These are phyloP conservation scores for Selenicereus undatus DNA, from an alignment of 148 eudicot genomes.

Conservation along the genomic window DNA sequence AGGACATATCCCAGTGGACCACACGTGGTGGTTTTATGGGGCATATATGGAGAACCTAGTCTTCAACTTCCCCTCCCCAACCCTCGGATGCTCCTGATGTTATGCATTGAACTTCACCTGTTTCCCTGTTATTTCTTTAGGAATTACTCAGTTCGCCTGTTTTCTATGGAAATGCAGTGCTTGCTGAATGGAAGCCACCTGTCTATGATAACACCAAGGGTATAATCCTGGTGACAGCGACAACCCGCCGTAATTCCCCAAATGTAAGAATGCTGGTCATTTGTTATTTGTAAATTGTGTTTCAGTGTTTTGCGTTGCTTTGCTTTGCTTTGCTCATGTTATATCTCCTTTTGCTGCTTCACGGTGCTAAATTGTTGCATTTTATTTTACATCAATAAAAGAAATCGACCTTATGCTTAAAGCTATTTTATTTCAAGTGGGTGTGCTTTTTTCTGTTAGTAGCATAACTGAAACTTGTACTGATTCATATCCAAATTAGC, in stretches of 20 bases:
- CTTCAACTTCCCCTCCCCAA: not conserved
- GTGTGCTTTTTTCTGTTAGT: too few relatives aligned
- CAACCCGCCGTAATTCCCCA: constrained; percentile 97
- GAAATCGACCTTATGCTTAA: too few relatives aligned
- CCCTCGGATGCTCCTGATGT: not conserved
- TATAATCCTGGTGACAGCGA: constrained; percentile 80
- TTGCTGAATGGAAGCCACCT: constrained; percentile 99
- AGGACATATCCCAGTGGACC: too few relatives aligned
- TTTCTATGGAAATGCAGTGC: constrained; percentile 45
- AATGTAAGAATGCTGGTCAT: constrained; percentile 50
- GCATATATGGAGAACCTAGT: not conserved
- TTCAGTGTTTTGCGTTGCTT: not conserved
- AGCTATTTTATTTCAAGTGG: too few relatives aligned
- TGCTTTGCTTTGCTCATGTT: not conserved
- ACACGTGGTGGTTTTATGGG: not conserved
- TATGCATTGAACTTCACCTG: not conserved
- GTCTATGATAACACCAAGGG: constrained; percentile 93
- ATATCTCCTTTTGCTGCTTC: not conserved
- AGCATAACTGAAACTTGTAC: too few relatives aligned
- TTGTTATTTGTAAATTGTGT: constrained; percentile 1
- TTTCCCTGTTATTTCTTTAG: not conserved
- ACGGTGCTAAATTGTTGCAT: not conserved
- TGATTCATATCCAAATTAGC: too few relatives aligned
- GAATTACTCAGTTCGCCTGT: not conserved
- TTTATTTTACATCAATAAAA: not conserved